A percentile compares a stretch with the other conserved stretches of the same genome.
Evolutionary conservation across 148 eudicot species (phyloP).

Genomic region (Rhododendron mucronatum): DNA sequence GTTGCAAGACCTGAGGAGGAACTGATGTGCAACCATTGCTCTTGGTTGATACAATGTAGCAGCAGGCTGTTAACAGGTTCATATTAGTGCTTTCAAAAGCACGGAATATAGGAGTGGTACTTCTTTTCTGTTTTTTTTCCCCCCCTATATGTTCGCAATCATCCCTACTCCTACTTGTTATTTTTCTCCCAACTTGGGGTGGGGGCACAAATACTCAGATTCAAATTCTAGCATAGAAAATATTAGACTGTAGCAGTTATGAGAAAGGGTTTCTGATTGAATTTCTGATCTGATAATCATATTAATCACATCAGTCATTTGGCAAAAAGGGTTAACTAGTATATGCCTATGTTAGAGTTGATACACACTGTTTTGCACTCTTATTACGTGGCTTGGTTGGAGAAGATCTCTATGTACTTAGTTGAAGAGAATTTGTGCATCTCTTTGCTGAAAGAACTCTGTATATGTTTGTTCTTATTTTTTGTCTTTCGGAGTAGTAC

Average conservation of each 20-base stretch:
- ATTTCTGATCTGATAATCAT: background rate
- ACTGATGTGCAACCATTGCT: background rate
- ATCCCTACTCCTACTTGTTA: background rate
- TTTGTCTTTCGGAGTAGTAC: background rate
- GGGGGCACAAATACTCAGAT: background rate
- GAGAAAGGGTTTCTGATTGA: background rate
- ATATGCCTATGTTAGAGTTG: background rate
- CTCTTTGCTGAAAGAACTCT: background rate
- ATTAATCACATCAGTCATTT: too few relatives aligned
- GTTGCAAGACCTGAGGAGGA: background rate
- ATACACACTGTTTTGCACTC: background rate
- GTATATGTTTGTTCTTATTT: background rate
- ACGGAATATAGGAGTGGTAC: background rate
- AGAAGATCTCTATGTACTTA: background rate
- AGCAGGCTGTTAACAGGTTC: background rate
- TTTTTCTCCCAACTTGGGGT: background rate
- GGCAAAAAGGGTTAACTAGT: background rate
- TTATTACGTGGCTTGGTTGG: background rate
- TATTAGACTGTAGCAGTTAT: background rate
- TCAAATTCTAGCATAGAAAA: background rate
- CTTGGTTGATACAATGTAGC: background rate
- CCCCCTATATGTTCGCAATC: background rate
- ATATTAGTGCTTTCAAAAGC: background rate
- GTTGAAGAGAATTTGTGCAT: background rate
- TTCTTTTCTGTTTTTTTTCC: background rate